Evolutionary conservation across 1,284 basidiomycete genomes (phyloP), one percentile per base, ranked within the genome.

Genomic region (Retiboletus flavoniger): DNA sequence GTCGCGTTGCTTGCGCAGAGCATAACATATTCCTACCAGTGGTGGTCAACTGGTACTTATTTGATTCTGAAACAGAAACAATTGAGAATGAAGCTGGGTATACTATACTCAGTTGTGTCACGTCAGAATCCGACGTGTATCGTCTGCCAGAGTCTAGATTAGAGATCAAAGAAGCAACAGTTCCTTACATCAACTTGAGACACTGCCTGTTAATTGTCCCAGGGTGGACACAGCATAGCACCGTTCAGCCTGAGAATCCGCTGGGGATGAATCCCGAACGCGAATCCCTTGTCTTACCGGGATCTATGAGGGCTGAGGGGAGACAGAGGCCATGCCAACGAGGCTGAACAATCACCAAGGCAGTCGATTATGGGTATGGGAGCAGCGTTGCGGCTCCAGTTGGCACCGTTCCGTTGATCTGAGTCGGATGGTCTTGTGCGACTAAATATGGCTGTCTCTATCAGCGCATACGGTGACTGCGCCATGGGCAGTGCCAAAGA

Each of bases 281-380:
- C 42, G 63, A 58, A 60, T 68, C 65, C 34, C 43, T 49, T 54
- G 51, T 54, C 52, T 52, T 46, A 41, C 39, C 47, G 31, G 53
- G 14, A 28, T 34, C 36, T 39, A 9, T 36, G 44, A 50, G 63
- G 65, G 58, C 40, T 54, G 47, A 66, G 62, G 63, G 63, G 13
- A 54, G 43, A 45, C 54, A 41, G 46, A n/a, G 56, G 41, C 53
- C 47, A 60, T 63, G 62, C 57, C 60, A 63, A 68, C 64, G 42
- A 53, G 56, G 64, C 29, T 35, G 35, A 14, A 50, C 36, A 19
- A 59, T 60, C 54, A 47, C 60, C 57, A 49, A 38, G 40, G 50
- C 52, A 38, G 60, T 44, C 35, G 10, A 31, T 14, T 17, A 4
- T 38, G 34, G 29, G 36, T 19, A 36, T 36, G 51, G 43, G 50